These are phyloP conservation scores for Eucalyptus regnans DNA, from an alignment of 345 rosid genomes.

Conservation along the genomic window DNA sequence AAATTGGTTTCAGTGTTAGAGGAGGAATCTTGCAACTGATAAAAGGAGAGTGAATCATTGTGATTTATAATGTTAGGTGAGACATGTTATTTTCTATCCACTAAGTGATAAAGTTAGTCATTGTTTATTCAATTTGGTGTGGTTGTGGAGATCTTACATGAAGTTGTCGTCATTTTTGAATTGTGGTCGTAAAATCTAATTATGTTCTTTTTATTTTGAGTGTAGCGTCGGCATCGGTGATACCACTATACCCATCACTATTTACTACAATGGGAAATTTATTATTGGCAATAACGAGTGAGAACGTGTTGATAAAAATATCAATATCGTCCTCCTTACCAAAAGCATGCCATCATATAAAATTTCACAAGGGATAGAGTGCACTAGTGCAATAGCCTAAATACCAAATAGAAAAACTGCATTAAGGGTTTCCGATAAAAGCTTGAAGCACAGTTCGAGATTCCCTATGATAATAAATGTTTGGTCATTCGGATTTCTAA, in stretches of 20 bases:
- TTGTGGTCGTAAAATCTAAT: too few species aligned
- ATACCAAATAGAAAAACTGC: background rate
- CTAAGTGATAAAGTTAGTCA: rapidly evolving
- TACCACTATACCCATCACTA: rapidly evolving
- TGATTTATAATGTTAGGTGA: background rate
- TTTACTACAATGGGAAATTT: too few species aligned
- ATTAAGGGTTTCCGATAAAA: background rate
- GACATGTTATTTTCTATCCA: background rate
- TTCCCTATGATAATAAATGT: too few species aligned
- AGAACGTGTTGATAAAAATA: background rate
- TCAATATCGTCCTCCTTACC: background rate
- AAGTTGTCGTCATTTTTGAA: rapidly evolving
- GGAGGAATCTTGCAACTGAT: background rate
- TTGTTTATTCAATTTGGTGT: too few species aligned
- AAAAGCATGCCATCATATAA: background rate
- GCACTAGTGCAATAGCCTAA: background rate
- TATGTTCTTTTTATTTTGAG: too few species aligned
- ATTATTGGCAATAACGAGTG: background rate
- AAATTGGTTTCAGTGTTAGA: too few species aligned
- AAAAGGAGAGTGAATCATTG: background rate
- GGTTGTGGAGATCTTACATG: rapidly evolving
- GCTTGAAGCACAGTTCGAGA: background rate
- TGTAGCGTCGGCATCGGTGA: rapidly evolving
- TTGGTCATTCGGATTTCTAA: too few species aligned
- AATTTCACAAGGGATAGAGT: background rate